Conservation (phyloP, 2,329 filamentous ascomycete species). For the Monilinia fructigena region DNA sequence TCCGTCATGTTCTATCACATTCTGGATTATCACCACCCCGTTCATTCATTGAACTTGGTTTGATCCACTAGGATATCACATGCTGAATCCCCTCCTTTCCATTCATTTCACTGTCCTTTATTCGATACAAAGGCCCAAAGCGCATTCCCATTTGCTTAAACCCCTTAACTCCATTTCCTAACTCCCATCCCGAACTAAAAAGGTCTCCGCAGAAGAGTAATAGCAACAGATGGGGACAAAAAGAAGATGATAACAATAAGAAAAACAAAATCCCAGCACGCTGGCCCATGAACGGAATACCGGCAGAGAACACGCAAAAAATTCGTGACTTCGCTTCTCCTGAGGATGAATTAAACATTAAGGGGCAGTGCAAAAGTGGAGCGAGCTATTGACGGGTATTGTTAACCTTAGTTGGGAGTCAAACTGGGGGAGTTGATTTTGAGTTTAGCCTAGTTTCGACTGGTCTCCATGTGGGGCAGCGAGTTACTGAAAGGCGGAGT, state of each 20-base stretch:
- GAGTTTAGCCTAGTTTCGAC: not conserved
- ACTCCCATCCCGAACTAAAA: not conserved
- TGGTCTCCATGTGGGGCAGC: not conserved
- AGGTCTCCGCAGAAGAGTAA: not conserved
- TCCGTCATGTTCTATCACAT: too few species aligned
- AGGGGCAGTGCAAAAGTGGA: constrained; percentile 1
- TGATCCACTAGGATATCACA: too few species aligned
- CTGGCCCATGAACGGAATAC: too few species aligned
- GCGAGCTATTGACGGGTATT: not conserved
- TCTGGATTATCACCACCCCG: too few species aligned
- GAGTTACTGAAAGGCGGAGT: not conserved
- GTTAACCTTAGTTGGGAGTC: not conserved
- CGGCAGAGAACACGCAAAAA: not conserved
- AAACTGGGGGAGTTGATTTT: not conserved
- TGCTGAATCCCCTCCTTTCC: too few species aligned
- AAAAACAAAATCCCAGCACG: not conserved
- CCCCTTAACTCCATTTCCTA: not conserved
- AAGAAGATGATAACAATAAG: not conserved
- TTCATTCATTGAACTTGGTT: too few species aligned
- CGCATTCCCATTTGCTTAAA: not conserved
- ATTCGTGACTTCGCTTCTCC: not conserved
- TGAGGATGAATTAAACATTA: not conserved
- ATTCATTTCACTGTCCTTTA: too few species aligned
- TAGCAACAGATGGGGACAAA: not conserved
- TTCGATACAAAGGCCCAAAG: too few species aligned